Conservation (phyloP, 257 asterid species). For the Fraxinus excelsior region DNA sequence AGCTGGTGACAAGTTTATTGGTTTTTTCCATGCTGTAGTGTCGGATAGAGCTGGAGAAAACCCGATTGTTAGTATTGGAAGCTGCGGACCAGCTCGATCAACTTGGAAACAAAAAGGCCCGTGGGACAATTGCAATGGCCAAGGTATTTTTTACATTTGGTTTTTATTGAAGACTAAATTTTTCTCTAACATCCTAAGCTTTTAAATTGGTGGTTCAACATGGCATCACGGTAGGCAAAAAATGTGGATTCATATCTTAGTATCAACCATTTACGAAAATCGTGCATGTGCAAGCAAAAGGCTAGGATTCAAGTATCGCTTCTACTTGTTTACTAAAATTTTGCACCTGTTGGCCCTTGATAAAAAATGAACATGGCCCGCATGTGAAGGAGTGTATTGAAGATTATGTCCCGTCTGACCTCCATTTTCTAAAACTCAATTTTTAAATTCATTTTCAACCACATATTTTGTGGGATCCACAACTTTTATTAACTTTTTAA, state of each 20-base stretch:
- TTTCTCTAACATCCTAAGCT: neutral
- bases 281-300: neutral
- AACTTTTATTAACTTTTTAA: too few relatives aligned
- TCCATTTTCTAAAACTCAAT: too few relatives aligned
- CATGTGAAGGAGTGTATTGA: neutral
- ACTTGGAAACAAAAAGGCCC: constrained; percentile 76
- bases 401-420: too few relatives aligned
- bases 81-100: constrained; percentile 96
- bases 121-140: constrained; percentile 92
- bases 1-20: neutral
- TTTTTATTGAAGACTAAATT: neutral
- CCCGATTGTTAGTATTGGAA: constrained; percentile 85
- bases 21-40: constrained; percentile 48
- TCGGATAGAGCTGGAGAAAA: constrained; percentile 82
- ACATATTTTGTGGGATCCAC: too few relatives aligned
- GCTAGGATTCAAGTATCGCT: too few relatives aligned
- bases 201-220: neutral
- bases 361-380: neutral
- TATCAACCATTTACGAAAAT: neutral
- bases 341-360: neutral
- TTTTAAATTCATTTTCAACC: too few relatives aligned
- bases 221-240: neutral
- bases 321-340: neutral
- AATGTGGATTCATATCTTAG: neutral
- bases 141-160: constrained; percentile 49